A percentile compares a stretch with the other conserved stretches of the same genome.
phyloP scores from a whole-genome alignment of 371 early-diverging fungal species.

The Parasitella parasitica region DNA sequence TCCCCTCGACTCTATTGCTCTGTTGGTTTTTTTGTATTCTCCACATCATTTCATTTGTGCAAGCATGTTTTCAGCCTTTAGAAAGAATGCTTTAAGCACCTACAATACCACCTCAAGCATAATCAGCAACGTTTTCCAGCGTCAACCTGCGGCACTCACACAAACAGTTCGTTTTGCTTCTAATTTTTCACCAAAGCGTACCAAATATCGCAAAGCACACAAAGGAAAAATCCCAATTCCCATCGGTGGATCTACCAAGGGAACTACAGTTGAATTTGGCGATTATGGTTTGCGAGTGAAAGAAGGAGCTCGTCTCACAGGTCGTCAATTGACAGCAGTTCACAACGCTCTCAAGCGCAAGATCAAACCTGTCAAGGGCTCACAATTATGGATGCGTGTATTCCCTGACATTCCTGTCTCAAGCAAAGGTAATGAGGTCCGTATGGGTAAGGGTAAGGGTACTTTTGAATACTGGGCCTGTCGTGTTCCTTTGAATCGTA shows the following conservation, averaged over 20 bases:
- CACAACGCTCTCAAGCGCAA: constrained; percentile 75
- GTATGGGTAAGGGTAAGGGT: constrained; percentile 99
- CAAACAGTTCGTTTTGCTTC: constrained; percentile 49
- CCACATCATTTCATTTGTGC: not conserved
- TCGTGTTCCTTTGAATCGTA: constrained; percentile 84
- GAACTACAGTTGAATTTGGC: constrained; percentile 85
- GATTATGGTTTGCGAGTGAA: constrained; percentile 88
- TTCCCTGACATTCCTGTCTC: constrained; percentile 94
- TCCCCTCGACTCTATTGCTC: no score
- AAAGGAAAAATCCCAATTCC: constrained; percentile 86
- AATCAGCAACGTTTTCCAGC: constrained; percentile 15
- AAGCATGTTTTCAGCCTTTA: constrained; percentile 24
- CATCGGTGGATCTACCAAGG: constrained; percentile 82
- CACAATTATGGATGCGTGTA: constrained; percentile 83
- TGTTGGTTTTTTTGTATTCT: not conserved
- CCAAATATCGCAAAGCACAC: constrained; percentile 85
- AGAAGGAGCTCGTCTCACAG: constrained; percentile 81
- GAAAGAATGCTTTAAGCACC: constrained; percentile 18
- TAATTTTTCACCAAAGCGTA: constrained; percentile 74
- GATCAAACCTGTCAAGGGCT: constrained; percentile 86
- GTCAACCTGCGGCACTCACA: constrained; percentile 1
- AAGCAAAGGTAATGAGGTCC: constrained; percentile 86
- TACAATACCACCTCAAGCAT: constrained; percentile 5
- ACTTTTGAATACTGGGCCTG: constrained; percentile 91
- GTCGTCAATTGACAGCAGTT: constrained; percentile 81